Percentiles rank a stretch among this genome's conserved stretches.
Conservation (phyloP, 306 rosid genomes). For the Lathyrus aphaca region DNA sequence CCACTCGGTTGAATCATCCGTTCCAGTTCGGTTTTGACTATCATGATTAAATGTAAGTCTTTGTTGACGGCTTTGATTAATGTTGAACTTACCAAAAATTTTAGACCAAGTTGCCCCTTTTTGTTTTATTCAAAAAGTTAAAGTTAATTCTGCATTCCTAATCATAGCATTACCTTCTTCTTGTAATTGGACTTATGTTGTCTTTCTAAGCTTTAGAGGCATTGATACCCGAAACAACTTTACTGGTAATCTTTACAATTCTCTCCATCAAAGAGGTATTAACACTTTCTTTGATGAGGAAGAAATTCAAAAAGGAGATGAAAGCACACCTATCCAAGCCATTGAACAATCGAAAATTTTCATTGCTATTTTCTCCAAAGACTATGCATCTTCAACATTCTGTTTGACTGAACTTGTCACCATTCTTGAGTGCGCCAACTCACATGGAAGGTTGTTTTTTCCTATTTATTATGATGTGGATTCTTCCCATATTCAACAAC, state of each 20-base stretch:
- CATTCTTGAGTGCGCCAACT: not conserved
- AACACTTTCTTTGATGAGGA: conserved; percentile 18
- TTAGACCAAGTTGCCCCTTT: too few relatives aligned
- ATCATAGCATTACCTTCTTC: not conserved
- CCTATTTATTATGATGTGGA: conserved; percentile 8
- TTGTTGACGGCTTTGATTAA: too few relatives aligned
- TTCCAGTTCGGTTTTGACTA: too few relatives aligned
- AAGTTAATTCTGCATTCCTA: too few relatives aligned
- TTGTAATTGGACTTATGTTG: conserved; percentile 17
- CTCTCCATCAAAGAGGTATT: not conserved
- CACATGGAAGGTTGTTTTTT: conserved; percentile 2
- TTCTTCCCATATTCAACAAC: not conserved
- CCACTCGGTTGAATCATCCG: too few relatives aligned
- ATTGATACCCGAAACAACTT: not conserved
- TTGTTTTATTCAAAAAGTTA: too few relatives aligned
- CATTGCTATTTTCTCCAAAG: not conserved
- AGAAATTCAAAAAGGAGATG: not conserved
- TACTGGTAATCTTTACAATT: conserved; percentile 10
- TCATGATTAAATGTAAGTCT: too few relatives aligned
- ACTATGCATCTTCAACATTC: not conserved
- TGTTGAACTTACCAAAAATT: too few relatives aligned
- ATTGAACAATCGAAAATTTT: not conserved
- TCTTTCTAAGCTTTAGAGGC: conserved; percentile 15
- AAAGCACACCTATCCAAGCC: conserved; percentile 7
- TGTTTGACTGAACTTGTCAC: conserved; percentile 12